These are phyloP conservation scores for Gloeopeniophorella convolvens DNA, from an alignment of 768 basidiomycete genomes.

Conservation along the genomic window DNA sequence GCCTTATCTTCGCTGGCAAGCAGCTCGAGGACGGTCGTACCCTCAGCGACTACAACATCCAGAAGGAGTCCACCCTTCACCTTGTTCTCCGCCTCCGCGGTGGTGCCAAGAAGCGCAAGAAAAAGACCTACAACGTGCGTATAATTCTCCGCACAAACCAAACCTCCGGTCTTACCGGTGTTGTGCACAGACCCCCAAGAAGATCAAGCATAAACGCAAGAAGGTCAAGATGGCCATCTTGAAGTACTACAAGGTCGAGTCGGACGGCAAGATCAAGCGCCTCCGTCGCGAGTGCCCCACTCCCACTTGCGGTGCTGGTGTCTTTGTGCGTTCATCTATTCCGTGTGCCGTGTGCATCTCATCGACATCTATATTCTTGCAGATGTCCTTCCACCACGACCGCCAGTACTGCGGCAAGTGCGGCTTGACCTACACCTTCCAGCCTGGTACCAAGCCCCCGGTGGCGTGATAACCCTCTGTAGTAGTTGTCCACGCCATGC, in stretches of 20 bases:
- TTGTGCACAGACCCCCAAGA: constrained; percentile 17
- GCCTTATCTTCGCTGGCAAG: constrained; percentile 98
- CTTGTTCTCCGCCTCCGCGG: constrained; percentile 96
- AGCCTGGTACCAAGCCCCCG: constrained; percentile 74
- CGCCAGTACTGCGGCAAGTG: constrained; percentile 98
- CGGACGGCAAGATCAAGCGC: constrained; percentile 99
- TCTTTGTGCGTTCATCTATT: constrained; percentile 53
- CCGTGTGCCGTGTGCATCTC: not conserved
- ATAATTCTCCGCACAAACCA: too few species aligned
- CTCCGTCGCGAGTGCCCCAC: constrained; percentile 91
- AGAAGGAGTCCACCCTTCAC: constrained; percentile 99
- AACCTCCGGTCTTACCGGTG: too few species aligned
- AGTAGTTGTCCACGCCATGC: not conserved
- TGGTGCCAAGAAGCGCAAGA: constrained; percentile 99
- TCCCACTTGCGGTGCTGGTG: constrained; percentile 77
- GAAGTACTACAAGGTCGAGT: constrained; percentile 92
- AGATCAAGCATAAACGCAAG: constrained; percentile 33
- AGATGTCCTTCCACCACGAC: constrained; percentile 99
- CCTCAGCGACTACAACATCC: constrained; percentile 93
- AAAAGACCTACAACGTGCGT: constrained; percentile 96
- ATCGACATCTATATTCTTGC: not conserved
- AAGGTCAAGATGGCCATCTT: constrained; percentile 99
- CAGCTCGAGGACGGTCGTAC: constrained; percentile 99
- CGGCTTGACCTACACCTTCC: constrained; percentile 81
- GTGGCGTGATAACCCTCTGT: constrained; percentile 39